Base-by-base conservation (phyloP, 2,329 filamentous ascomycete species). In the Nakataea oryzae region DNA sequence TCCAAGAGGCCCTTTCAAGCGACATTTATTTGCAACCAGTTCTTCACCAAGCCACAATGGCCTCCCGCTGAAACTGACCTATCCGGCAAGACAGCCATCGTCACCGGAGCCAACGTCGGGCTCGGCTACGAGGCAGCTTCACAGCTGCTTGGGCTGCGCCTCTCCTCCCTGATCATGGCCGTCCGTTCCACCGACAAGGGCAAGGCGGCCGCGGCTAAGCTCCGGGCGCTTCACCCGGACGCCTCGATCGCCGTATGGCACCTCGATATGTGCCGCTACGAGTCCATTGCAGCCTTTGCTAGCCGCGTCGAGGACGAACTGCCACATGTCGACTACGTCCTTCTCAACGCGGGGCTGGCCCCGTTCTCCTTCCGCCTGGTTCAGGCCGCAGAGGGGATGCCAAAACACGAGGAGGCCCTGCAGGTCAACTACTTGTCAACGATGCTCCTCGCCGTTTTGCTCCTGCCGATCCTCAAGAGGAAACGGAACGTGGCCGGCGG, bases 371-470 rank as follows among this genome's bases (percentile, higher is more conserved):
- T 29, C 28, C 14, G 24, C 27, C 4, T 54, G 32, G 34, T 27
- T 2, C 47, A 55, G 50, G 29, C 5, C 12, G 28, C 32, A 28
- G 34, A 62, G 41, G 34, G 34, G 34, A 17, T 6, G 34, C 71
- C 70, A 0, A 69, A 70, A 3, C 71, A 73, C 62, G 73, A 75
- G 62, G 60, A 60, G 17, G 63, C 66, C 0, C 64, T 75, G 1
- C 73, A 75, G 61, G 69, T 73, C 60, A 74, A 74, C 58, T 69
- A 74, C 63, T 57, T 71, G 12, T 67, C 70, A 27, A 74, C 71
- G 0, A 63, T 64, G 0, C 62, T 73, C 1, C 63, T 75, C n/a
- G 66, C 69, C 1, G 56, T 71, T 0, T 64, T 73, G 2, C 57
- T 73, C 2, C 65, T 74, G 12, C 69, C 70, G 6, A 58, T 66